Evolutionary conservation across 257 asterid genomes (phyloP).

Genomic region (Nicotiana noctiflora): DNA sequence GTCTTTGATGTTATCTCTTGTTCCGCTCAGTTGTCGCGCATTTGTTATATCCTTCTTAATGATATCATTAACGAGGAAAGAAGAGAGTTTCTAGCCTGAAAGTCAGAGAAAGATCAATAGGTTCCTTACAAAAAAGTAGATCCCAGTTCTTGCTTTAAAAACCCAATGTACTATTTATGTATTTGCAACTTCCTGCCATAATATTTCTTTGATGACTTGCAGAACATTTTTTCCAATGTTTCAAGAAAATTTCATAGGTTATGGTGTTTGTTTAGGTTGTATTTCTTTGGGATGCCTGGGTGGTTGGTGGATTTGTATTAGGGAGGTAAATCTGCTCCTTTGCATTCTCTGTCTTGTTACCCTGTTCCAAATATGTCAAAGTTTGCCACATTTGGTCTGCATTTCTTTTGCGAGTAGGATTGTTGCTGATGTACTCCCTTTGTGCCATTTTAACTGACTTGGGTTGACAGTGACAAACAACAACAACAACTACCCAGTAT

Average conservation of each 20-base stretch:
- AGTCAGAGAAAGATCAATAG: background rate
- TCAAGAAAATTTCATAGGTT: background rate
- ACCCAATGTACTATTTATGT: background rate
- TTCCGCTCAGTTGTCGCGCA: background rate
- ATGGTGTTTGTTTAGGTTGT: background rate
- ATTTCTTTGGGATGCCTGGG: background rate
- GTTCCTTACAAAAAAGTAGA: background rate
- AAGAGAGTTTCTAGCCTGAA: background rate
- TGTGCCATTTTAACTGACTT: background rate
- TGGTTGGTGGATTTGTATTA: background rate
- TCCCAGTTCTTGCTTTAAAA: background rate
- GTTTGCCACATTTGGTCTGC: background rate
- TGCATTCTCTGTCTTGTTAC: background rate
- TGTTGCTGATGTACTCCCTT: too few relatives aligned
- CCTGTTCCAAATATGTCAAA: background rate
- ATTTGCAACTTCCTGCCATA: background rate
- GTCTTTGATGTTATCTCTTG: background rate
- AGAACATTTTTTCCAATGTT: background rate
- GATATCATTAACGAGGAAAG: background rate
- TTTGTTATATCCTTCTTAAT: background rate
- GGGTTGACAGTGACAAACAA: background rate
- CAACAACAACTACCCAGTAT: too few relatives aligned
- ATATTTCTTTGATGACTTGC: background rate
- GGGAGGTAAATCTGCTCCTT: background rate
- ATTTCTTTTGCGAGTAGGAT: background rate